These are phyloP conservation scores for Rosellinia necatrix DNA, from an alignment of 2,329 filamentous ascomycete genomes.

Conservation along the genomic window DNA sequence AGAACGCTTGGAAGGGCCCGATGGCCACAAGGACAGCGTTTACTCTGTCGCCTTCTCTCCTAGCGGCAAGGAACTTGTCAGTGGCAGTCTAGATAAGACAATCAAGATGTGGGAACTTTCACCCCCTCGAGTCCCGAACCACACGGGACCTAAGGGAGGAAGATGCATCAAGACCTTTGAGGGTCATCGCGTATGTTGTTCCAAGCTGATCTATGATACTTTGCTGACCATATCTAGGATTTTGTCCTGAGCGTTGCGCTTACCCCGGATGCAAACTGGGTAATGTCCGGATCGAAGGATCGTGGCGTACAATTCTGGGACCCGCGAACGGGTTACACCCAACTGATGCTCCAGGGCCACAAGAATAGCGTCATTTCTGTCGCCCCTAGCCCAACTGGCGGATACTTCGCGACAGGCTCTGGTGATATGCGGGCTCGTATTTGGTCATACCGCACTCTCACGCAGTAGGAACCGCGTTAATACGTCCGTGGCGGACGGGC, in stretches of 20 bases:
- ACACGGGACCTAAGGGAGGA: constrained; percentile 76
- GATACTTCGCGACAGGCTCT: constrained; percentile 92
- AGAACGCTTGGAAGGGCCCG: constrained; percentile 88
- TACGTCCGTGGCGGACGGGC: no score
- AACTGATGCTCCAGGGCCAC: constrained; percentile 98
- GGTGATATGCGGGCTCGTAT: constrained; percentile 98
- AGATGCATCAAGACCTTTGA: constrained; percentile 97
- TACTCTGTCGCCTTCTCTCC: constrained; percentile 97
- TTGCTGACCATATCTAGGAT: constrained; percentile 62
- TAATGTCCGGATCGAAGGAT: constrained; percentile 96
- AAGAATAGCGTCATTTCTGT: constrained; percentile 99
- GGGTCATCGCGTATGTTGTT: constrained; percentile 77
- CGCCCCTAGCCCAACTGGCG: constrained; percentile 85
- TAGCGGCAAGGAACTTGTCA: constrained; percentile 89
- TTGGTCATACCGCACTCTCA: constrained; percentile 76
- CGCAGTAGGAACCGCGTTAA: constrained; percentile 33
- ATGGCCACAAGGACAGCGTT: constrained; percentile 95
- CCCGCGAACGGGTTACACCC: constrained; percentile 86
- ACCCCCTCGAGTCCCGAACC: constrained; percentile 65
- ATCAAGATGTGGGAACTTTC: constrained; percentile 99
- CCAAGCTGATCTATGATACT: not conserved
- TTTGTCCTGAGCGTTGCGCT: constrained; percentile 96
- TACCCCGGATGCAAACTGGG: constrained; percentile 93
- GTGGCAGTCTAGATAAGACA: constrained; percentile 93
- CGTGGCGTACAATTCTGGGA: constrained; percentile 99